Evolutionary conservation across 2,329 filamentous ascomycete species (phyloP), one percentile per base, ranked within the genome.

Genomic region (Parastagonospora avenae): DNA sequence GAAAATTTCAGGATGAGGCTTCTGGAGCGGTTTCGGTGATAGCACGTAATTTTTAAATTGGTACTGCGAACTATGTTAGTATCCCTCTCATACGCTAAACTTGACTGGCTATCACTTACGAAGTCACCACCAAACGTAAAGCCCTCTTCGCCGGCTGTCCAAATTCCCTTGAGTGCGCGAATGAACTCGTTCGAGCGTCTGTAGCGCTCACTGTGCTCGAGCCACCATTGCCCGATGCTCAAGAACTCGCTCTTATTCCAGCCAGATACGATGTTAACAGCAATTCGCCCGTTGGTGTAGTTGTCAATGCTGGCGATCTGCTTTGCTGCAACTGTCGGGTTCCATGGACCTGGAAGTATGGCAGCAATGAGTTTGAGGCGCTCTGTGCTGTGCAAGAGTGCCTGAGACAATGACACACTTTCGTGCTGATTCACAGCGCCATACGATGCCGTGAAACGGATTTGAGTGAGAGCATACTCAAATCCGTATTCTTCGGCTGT

Each of bases 211-310:
- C 76, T 75, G 54, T 82, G 80, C 55, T 82, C 79, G 12, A 82
- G 73, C 80, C 80, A 82, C 80, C 79, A 82, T 63, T 82, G 77
- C 4, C 79, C 79, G 16, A 82, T 78, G 40, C 19, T 24, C 19
- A 3, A 5, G 53, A 82, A 82, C 63, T 82, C 80, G 45, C 75
- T 71, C 57, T 81, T 81, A 68, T 82, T 82, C 80, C 80, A 82
- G 3, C 80, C 80, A 1, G 75, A 79, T 0, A 82, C 80, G 1
- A 82, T 72, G 44, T 82, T 82, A 8, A 82, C 79, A 1, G 78
- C 79, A 24, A 81, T 76, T 4, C 80, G 76, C 2, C 80, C 80
- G n/a, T 78, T 73, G 31, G 71, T 76, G 64, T 81, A 82, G 45
- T 81, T 72, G 60, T 82, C 80, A 44, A 82, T 82, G 42, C 75